Base-by-base conservation (phyloP, 2,329 filamentous ascomycete genomes). In the Claviceps sp. region DNA sequence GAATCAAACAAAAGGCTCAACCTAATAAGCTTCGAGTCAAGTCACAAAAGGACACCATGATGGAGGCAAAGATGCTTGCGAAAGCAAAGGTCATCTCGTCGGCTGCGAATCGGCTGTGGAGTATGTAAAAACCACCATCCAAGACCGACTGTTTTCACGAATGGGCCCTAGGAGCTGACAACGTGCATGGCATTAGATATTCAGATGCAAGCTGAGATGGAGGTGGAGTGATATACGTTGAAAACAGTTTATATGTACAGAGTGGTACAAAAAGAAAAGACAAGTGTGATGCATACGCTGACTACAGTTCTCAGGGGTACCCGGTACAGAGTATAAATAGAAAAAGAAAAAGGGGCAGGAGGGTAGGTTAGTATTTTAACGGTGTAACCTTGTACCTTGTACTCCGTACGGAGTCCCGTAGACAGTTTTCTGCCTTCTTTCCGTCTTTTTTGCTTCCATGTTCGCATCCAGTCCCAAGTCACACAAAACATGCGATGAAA, bases 71-170 rank as follows among this genome's bases (percentile, higher is more conserved):
- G 61, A 63, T 88, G 34, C 64, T 81, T 16, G 69, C 70, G 17
- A 88, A 86, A 62, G 84, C 84, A 1, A 77, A 79, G 53, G 71
- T 83, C 37, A 88, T 89, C 54, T 75, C 81, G 29, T 73, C 79
- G 34, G 83, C 82, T 45, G 85, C 85, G 17, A 86, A 80, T 66
- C 75, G 76, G 54, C 67, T 88, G 22, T 88, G 83, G 82, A 80
- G 76, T 81, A 68, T 64, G 77, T 70, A 52, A 17, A 39, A 9
- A 17, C 17, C 23, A 17, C 8, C 7, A 13, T 16, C 29, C 29
- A 44, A 40, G 23, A 22, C 38, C 22, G n/a, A 38, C 38, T 44
- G 16, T 3, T 11, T 44, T 8, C 4, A 20, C 16, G 26, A n/a
- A 7, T 16, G 5, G 43, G 14, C 34, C 16, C 40, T 34, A 4